Base-by-base conservation (phyloP, 1,284 basidiomycete genomes). In the Lentinula novae-zelandiae region DNA sequence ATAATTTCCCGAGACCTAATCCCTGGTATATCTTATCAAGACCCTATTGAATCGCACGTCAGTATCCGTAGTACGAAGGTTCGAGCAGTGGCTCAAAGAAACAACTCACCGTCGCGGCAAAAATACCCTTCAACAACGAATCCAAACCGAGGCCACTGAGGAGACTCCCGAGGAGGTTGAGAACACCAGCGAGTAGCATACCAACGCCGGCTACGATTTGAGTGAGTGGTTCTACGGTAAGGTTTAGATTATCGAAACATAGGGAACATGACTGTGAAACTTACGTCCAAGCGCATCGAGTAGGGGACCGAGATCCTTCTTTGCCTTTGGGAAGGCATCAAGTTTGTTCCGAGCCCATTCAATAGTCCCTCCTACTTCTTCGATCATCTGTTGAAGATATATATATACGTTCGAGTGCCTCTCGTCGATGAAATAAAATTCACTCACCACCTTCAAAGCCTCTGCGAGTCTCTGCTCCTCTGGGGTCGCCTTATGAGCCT, bases 381-480 rank as follows among this genome's bases (percentile, higher is more conserved):
- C 67, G 27, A 75, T 64, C 61, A 77, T 58, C 74, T 55, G 3
- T 57, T n/a, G 52, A 53, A 9, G 42, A 27, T 27, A 27, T 27
- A 27, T 27, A 27, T 27, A 22, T 22, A 22, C 3, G 36, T 8
- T 15, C 8, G 38, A 56, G 5, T 49, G 7, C 27, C 27, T 3
- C 1, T 39, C 7, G 42, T 12, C 5, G 3, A 20, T 20, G 34
- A 38, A 44, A 17, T 4, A 31, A 50, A 36, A 12, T 27, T n/a
- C 15, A 58, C 70, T 61, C 58, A 74, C 72, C 5, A 72, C 65
- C 67, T 75, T 73, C 61, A 77, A 61, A 20, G 73, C 71, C 60
- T 75, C 73, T 2, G 76, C 74, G 38, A 78, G 71, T 12, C 74
- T 70, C 53, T 75, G 73, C 60, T 77, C 75, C 56, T 76, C 70